phyloP scores from a whole-genome alignment of 2,329 filamentous ascomycete species.

The Talaromyces marneffei region DNA sequence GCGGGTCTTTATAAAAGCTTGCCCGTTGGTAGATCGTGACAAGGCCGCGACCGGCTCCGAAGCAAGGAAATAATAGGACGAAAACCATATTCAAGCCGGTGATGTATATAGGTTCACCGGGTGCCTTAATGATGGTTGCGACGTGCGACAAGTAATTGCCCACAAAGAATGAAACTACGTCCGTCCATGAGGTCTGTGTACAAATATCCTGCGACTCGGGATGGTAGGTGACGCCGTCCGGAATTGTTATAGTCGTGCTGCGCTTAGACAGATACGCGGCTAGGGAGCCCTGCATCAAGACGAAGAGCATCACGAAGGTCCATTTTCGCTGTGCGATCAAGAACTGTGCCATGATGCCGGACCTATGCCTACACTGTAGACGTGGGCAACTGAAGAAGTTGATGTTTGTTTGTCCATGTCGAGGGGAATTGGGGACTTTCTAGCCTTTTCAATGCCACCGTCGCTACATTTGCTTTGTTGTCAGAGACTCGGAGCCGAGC shows the following conservation, averaged over 20 bases:
- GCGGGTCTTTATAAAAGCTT: conserved; percentile 14
- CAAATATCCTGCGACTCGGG: background rate
- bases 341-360: background rate
- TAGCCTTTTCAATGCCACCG: background rate
- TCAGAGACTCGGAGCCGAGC: background rate
- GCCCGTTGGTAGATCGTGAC: conserved; percentile 21
- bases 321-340: background rate
- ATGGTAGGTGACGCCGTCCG: background rate
- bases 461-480: background rate
- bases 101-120: conserved; percentile 23
- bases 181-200: conserved; percentile 14
- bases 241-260: background rate
- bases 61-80: conserved; percentile 23
- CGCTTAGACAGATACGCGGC: background rate
- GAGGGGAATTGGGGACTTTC: background rate
- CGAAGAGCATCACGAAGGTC: background rate
- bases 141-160: conserved; percentile 35
- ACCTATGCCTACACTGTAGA: background rate
- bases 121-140: conserved; percentile 28
- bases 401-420: background rate
- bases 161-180: conserved; percentile 28
- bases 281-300: background rate
- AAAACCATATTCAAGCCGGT: conserved; percentile 17
- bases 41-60: conserved; percentile 25
- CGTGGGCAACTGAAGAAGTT: too few species aligned